phyloP scores from a whole-genome alignment of 805 yeast genomes.

The Suhomyces xylopsoci region DNA sequence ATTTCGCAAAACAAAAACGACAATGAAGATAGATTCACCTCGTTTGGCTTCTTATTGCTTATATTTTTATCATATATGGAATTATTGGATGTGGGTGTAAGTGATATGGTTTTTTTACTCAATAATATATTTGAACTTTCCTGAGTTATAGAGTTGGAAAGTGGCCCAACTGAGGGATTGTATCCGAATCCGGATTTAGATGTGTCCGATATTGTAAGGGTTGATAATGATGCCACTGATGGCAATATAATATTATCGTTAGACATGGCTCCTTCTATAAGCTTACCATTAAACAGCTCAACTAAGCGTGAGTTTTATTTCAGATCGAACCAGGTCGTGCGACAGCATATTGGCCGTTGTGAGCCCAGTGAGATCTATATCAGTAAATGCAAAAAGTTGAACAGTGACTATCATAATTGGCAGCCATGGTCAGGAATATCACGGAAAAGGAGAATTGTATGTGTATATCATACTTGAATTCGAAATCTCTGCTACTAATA shows the following conservation, averaged over 20 bases:
- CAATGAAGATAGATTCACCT: conserved; percentile 63
- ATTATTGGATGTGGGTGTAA: conserved; percentile 34
- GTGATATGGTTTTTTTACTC: conserved; percentile 27
- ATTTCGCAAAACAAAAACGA: conserved; percentile 70
- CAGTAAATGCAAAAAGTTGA: background rate
- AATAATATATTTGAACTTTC: conserved; percentile 37
- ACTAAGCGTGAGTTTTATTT: background rate
- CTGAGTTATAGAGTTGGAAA: conserved; percentile 35
- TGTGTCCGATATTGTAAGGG: conserved; percentile 27
- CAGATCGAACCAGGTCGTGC: background rate
- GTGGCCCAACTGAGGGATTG: conserved; percentile 42
- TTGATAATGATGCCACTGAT: conserved; percentile 25
- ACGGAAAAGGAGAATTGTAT: background rate
- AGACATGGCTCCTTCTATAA: conserved; percentile 6
- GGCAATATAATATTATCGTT: conserved; percentile 30
- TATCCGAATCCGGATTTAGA: conserved; percentile 39
- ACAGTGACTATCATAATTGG: background rate
- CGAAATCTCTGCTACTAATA: background rate
- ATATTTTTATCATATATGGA: conserved; percentile 66
- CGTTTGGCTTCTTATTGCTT: conserved; percentile 60
- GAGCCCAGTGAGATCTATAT: background rate
- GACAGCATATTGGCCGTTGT: background rate
- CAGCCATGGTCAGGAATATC: background rate
- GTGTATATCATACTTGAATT: background rate
- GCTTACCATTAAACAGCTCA: background rate